These are phyloP conservation scores for Diutina neorugosa DNA, from an alignment of 1,139 yeast genomes.

Conservation along the genomic window DNA sequence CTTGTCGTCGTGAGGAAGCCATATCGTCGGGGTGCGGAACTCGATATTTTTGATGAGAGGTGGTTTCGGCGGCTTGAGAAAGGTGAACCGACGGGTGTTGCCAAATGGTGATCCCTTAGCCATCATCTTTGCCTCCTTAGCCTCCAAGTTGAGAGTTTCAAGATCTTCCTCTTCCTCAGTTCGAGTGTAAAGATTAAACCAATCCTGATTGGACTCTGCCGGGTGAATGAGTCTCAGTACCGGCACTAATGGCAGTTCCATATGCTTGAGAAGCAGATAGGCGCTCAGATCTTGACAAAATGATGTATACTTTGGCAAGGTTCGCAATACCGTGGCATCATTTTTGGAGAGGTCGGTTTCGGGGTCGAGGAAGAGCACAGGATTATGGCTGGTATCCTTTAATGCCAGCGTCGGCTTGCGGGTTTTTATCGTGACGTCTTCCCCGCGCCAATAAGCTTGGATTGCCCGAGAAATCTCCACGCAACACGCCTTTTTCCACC, in stretches of 20 bases:
- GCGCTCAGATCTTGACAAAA: constrained; percentile 21
- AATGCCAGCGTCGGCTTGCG: constrained; percentile 11
- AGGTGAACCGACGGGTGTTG: constrained; percentile 36
- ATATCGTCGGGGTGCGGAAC: constrained; percentile 78
- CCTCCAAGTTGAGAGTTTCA: not conserved
- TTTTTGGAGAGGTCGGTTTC: constrained; percentile 38
- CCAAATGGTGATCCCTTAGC: constrained; percentile 2
- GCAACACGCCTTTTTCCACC: constrained; percentile 61
- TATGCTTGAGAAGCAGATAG: constrained; percentile 10
- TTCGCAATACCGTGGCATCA: constrained; percentile 42
- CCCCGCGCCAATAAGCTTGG: constrained; percentile 72
- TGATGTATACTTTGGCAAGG: constrained; percentile 43
- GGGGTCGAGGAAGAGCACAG: constrained; percentile 21
- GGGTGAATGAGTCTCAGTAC: constrained; percentile 56
- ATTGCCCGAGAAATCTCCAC: constrained; percentile 60
- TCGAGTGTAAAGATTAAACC: constrained; percentile 34
- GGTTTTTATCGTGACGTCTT: constrained; percentile 45
- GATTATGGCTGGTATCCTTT: not conserved
- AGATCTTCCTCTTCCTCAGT: not conserved
- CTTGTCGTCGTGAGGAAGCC: constrained; percentile 93
- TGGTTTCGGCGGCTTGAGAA: constrained; percentile 76
- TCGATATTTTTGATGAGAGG: constrained; percentile 73
- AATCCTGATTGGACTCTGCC: constrained; percentile 47
- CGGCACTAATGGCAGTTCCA: constrained; percentile 23
- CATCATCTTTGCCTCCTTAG: not conserved